Evolutionary conservation across 2,329 filamentous ascomycete species (phyloP), one percentile per base, ranked within the genome.

Genomic region (Aspergillus nomiae): DNA sequence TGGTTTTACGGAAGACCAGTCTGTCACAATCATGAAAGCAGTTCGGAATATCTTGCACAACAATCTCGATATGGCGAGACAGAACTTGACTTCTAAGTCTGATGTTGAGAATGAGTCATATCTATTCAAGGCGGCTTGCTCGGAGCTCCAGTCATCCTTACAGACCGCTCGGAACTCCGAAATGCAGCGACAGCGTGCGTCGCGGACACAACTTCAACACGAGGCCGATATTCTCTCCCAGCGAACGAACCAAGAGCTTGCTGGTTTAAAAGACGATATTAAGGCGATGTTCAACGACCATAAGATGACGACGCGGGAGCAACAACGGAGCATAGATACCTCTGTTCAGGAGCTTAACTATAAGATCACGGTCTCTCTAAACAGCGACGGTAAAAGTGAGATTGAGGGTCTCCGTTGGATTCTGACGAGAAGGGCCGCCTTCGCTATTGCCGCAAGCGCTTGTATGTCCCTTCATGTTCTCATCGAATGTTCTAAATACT

Each of bases 91-190:
- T 12, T 92, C 90, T 76, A 97, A 97, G 78, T 92, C 90, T 51
- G 92, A 97, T 71, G 91, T 97, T 43, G 94, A 98, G 75, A 99
- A 98, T 76, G 92, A 97, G 78, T 89, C 89, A 9, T 99, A 99
- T 75, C 85, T 99, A 12, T 99, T 99, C 82, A 87, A 90, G 59
- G 95, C 95, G 2, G 95, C 95, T 2, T 97, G 94, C 76, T 94
- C 91, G 3, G 95, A 99, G 80, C 85, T 99, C 38, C 88, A 89
- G 70, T 94, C 92, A 28, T 95, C 97, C 75, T 88, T 98, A 21
- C 89, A 87, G 67, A 92, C 93, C 65, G 89, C 89, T 60, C 85
- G 92, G 28, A 89, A 90, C 68, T 84, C 88, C 0, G 89, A 92
- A 68, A 89, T 93, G 66, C 94, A 97, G 77, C 86, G 89, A 63